These are phyloP conservation scores for Taphrina deformans DNA, from an alignment of 1,139 yeast genomes.

Conservation along the genomic window DNA sequence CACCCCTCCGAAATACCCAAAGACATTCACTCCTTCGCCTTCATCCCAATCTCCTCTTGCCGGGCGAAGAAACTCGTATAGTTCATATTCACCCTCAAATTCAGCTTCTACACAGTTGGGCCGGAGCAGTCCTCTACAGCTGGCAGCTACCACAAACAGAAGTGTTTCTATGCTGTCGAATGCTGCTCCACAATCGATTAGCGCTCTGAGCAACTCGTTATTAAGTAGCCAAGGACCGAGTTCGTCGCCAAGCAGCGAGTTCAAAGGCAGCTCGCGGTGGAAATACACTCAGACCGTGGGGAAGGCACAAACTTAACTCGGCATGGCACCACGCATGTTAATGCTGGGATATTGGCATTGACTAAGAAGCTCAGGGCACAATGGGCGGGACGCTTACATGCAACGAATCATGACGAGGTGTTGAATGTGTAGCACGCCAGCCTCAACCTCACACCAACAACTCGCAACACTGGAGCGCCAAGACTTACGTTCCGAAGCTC, in stretches of 20 bases:
- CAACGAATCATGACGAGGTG: background rate
- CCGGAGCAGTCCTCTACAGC: slow-evolving; percentile 7
- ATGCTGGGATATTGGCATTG: background rate
- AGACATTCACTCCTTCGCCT: slow-evolving; percentile 24
- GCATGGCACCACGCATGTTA: background rate
- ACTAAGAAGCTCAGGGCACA: background rate
- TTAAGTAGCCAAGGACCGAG: background rate
- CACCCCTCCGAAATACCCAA: slow-evolving; percentile 26
- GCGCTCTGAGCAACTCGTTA: background rate
- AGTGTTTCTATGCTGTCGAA: slow-evolving; percentile 2
- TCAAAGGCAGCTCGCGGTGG: slow-evolving; percentile 12
- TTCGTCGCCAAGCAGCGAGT: background rate
- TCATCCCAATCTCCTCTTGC: slow-evolving; percentile 10
- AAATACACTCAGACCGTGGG: background rate
- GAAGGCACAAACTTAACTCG: background rate
- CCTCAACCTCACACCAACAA: background rate
- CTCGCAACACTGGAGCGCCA: background rate
- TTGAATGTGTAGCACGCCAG: background rate
- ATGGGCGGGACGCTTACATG: background rate
- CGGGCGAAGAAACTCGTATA: slow-evolving; percentile 1
- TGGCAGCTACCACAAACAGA: background rate
- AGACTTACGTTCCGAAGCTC: background rate
- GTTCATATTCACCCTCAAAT: background rate
- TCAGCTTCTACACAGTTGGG: background rate
- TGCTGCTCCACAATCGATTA: background rate